Conservation (phyloP, 176 grass and related monocot genomes). For the Eragrostis curvula region DNA sequence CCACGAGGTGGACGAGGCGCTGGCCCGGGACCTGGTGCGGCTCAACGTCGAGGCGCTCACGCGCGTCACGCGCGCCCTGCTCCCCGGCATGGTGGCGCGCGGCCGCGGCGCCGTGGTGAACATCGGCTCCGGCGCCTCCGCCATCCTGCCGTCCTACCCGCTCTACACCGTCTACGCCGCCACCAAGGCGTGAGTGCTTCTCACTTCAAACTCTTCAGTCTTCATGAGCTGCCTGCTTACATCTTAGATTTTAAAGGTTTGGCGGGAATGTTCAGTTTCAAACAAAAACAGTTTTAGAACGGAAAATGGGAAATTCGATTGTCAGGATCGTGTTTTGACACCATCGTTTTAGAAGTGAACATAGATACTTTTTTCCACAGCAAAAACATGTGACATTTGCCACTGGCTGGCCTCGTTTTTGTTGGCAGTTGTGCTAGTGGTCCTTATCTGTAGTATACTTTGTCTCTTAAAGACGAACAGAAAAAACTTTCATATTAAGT, state of each 20-base stretch:
- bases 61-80: conserved; percentile 60
- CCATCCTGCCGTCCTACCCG: conserved; percentile 68
- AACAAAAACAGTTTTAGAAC: neutral
- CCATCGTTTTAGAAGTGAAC: too few relatives aligned
- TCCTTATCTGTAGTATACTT: too few relatives aligned
- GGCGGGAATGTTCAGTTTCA: neutral
- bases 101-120: conserved; percentile 62
- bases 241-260: neutral
- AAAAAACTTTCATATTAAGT: too few relatives aligned
- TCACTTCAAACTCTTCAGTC: neutral
- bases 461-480: too few relatives aligned
- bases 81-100: conserved; percentile 63
- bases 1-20: conserved; percentile 67
- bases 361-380: too few relatives aligned
- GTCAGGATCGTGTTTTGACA: too few relatives aligned
- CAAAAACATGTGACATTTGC: too few relatives aligned
- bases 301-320: too few relatives aligned
- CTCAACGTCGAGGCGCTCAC: conserved; percentile 75
- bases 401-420: too few relatives aligned
- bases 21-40: conserved; percentile 48
- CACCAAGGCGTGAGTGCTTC: conserved; percentile 62
- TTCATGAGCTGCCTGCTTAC: neutral
- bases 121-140: conserved; percentile 72
- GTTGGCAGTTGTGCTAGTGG: too few relatives aligned
- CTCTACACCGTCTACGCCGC: conserved; percentile 75